Evolutionary conservation across 1,284 basidiomycete species (phyloP).

Genomic region (Microbotryum lychnidis-dioicae): DNA sequence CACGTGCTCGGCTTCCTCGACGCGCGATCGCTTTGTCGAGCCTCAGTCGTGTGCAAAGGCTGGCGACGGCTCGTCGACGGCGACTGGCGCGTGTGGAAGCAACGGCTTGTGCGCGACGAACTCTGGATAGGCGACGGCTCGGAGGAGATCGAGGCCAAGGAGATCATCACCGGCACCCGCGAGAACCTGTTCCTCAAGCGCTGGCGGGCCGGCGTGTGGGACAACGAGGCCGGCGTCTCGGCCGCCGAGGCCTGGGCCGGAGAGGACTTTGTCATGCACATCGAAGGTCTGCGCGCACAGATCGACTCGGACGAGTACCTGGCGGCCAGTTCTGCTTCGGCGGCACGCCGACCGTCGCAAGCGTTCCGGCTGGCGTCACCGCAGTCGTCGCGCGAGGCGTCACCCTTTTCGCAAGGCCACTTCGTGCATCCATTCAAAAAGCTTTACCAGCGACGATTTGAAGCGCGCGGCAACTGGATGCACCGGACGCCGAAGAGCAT

Average conservation of each 20-base stretch:
- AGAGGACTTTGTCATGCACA: slow-evolving; percentile 14
- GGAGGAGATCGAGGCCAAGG: slow-evolving; percentile 38
- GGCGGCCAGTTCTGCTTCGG: not conserved
- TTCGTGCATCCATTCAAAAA: slow-evolving; percentile 73
- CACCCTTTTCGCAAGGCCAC: slow-evolving; percentile 12
- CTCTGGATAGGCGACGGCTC: slow-evolving; percentile 74
- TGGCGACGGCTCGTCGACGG: slow-evolving; percentile 77
- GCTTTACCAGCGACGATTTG: slow-evolving; percentile 72
- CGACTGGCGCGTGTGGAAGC: slow-evolving; percentile 73
- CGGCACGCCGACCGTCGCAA: slow-evolving; percentile 7
- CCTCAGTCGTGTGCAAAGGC: slow-evolving; percentile 66
- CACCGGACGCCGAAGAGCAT: slow-evolving; percentile 55
- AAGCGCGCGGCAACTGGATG: slow-evolving; percentile 68
- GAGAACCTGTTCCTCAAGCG: slow-evolving; percentile 29
- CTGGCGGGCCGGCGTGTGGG: slow-evolving; percentile 32
- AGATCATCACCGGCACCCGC: slow-evolving; percentile 20
- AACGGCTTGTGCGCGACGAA: slow-evolving; percentile 63
- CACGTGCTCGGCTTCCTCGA: slow-evolving; percentile 69
- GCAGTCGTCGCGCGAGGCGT: slow-evolving; percentile 44
- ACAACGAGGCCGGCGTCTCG: slow-evolving; percentile 6
- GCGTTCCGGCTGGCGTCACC: slow-evolving; percentile 27
- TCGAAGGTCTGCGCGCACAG: slow-evolving; percentile 4
- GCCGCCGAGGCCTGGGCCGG: slow-evolving; percentile 14
- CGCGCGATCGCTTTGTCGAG: slow-evolving; percentile 64
- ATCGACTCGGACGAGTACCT: slow-evolving; percentile 1